Evolutionary conservation across 2,329 filamentous ascomycete genomes (phyloP).

Genomic region (Metarhizium sp.): DNA sequence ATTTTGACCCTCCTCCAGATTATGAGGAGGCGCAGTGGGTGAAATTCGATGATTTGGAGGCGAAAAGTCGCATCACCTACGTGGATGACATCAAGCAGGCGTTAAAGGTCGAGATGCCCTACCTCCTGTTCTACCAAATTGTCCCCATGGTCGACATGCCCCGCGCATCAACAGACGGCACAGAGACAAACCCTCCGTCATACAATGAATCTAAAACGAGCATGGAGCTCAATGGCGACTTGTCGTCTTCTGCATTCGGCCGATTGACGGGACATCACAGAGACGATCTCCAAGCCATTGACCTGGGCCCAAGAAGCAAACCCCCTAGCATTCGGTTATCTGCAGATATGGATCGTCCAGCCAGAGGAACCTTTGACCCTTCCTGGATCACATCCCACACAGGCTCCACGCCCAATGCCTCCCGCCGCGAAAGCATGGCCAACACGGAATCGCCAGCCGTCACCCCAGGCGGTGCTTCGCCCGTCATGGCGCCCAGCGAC

Average conservation of each 20-base stretch:
- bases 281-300: constrained; percentile 15
- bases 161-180: constrained; percentile 35
- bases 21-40: constrained; percentile 76
- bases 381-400: constrained; percentile 29
- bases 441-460: constrained; percentile 36
- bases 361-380: constrained; percentile 37
- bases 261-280: constrained; percentile 9
- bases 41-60: constrained; percentile 77
- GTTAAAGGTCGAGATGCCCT: constrained; percentile 80
- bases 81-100: constrained; percentile 71
- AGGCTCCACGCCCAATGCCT: constrained; percentile 23
- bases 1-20: constrained; percentile 49
- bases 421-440: constrained; percentile 41
- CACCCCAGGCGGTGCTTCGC: constrained; percentile 26
- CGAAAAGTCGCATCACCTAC: constrained; percentile 58
- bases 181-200: constrained; percentile 44
- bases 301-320: constrained; percentile 20
- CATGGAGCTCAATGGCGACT: constrained; percentile 21
- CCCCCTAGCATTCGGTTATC: constrained; percentile 46
- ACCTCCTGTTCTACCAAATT: constrained; percentile 92
- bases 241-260: constrained; percentile 2
- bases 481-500: constrained; percentile 36
- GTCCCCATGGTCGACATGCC: constrained; percentile 70
- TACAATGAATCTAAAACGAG: constrained; percentile 44
- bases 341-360: constrained; percentile 39